phyloP scores from a whole-genome alignment of 2,329 filamentous ascomycete species.

The Xylariomycetidae sp. region DNA sequence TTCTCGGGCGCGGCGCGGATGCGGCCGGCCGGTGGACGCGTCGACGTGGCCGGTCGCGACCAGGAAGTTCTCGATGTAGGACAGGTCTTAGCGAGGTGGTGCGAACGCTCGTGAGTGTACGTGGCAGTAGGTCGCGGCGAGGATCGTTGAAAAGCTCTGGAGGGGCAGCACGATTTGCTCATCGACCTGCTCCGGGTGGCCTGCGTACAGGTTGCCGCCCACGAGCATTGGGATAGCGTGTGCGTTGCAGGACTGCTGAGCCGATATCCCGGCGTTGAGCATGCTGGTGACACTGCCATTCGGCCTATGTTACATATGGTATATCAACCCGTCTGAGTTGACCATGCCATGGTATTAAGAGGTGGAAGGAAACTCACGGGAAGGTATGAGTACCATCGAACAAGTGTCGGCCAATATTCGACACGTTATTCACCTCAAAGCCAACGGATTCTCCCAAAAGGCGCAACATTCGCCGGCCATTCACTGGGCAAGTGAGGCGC shows the following conservation, averaged over 20 bases:
- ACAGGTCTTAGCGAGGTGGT: slow-evolving; percentile 10
- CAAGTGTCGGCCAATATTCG: slow-evolving; percentile 7
- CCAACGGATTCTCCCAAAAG: too few relatives aligned
- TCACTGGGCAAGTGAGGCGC: slow-evolving; percentile 10
- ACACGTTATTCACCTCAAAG: slow-evolving; percentile 12
- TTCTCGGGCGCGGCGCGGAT: slow-evolving; percentile 12
- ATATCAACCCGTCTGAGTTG: neutral
- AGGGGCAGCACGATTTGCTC: slow-evolving; percentile 12
- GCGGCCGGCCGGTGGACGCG: slow-evolving; percentile 9
- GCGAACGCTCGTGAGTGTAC: slow-evolving; percentile 9
- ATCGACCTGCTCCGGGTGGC: slow-evolving; percentile 11
- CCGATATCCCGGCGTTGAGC: slow-evolving; percentile 13
- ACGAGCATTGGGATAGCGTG: slow-evolving; percentile 10
- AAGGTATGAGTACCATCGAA: slow-evolving; percentile 11
- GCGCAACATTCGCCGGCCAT: slow-evolving; percentile 8
- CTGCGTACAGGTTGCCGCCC: slow-evolving; percentile 12
- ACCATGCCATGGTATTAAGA: neutral
- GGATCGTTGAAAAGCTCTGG: slow-evolving; percentile 14
- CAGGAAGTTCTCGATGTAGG: slow-evolving; percentile 15
- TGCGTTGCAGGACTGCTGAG: slow-evolving; percentile 11
- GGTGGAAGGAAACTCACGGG: slow-evolving; percentile 5
- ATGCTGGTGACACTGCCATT: slow-evolving; percentile 15
- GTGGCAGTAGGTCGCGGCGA: slow-evolving; percentile 16
- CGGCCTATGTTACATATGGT: slow-evolving; percentile 6
- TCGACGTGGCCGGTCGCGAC: slow-evolving; percentile 16